phyloP scores from a whole-genome alignment of 768 basidiomycete species.

The Tylopilus sp. region DNA sequence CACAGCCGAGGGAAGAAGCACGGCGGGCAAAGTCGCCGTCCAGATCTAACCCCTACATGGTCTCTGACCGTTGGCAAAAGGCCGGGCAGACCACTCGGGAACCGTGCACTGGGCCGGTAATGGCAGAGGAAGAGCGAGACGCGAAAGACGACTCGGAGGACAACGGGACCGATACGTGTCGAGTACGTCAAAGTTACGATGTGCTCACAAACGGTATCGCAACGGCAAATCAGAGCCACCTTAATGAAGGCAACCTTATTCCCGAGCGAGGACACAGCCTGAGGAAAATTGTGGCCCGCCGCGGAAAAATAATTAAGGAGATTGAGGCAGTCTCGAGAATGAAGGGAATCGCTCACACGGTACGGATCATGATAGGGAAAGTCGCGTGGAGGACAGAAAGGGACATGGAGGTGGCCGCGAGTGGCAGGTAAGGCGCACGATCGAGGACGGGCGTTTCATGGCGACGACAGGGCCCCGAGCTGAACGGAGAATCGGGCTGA shows the following conservation, averaged over 20 bases:
- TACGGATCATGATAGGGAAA: conserved; percentile 14
- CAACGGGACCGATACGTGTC: conserved; percentile 26
- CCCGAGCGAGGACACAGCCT: conserved; percentile 10
- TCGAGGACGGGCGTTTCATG: not conserved
- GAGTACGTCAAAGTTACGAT: conserved; percentile 26
- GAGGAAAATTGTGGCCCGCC: not conserved
- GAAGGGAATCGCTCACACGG: conserved; percentile 13
- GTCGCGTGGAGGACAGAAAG: not conserved
- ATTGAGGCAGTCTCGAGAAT: conserved; percentile 6
- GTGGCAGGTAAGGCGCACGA: not conserved
- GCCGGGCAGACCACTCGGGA: conserved; percentile 8
- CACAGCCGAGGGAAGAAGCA: conserved; percentile 4
- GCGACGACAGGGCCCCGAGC: conserved; percentile 5
- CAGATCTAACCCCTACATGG: conserved; percentile 5
- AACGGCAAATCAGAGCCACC: conserved; percentile 19
- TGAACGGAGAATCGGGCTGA: conserved; percentile 22
- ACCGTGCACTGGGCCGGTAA: conserved; percentile 12
- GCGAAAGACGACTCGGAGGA: conserved; percentile 9
- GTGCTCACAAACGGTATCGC: conserved; percentile 8
- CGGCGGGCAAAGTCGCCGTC: conserved; percentile 15
- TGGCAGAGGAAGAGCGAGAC: conserved; percentile 23
- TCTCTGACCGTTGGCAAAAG: not conserved
- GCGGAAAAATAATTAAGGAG: conserved; percentile 7
- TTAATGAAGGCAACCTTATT: conserved; percentile 25
- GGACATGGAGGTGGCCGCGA: not conserved